Base-by-base conservation (phyloP, 169 alveolate genomes). In the Miamiensis avidus region DNA sequence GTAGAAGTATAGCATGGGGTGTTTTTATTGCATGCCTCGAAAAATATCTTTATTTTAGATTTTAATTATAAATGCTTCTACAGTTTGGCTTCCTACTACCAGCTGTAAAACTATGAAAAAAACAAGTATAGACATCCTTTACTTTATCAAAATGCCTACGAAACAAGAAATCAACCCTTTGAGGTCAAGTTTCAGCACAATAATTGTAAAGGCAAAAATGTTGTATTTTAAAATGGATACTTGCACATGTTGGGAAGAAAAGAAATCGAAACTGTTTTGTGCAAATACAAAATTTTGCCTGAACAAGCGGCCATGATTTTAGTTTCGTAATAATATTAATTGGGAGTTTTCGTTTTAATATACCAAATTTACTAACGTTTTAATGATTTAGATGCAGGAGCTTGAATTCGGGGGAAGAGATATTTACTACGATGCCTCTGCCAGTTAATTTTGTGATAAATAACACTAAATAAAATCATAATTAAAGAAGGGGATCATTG, bases 191-290 rank as follows among this genome's bases (percentile, higher is more conserved):
- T 83, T 33, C 31, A 81, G 20, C 75, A 86, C 33, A 30, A 74
- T 25, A 78, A 81, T 69, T 76, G 73, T 75, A 78, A 78, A 64
- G 90, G 90, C n/a, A 75, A 64, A 34, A 86, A 86, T 75, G 83
- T 33, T 49, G 32, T 75, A 20, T 86, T 86, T 69, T 65, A 86
- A 65, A 65, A 81, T 65, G 90, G 90, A 31, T 81, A 77, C 78
- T 76, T 86, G n/a, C 87, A 86, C 32, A 81, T 79, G 0, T 27
- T 86, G 16, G 90, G 87, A 0, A 73, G 87, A 33, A 81, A 86
- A 27, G 90, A 86, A 82, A 82, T 86, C n/a, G 90, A 86, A 72
- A 86, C 90, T 1, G 90, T 86, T 86, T 79, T 81, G 34, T 86
- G 90, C 73, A 73, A 76, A 0, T 86, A 81, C 33, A 78, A 86